Base-by-base conservation (phyloP, 1,284 basidiomycete genomes). In the Pseudozyma hubeiensis region DNA sequence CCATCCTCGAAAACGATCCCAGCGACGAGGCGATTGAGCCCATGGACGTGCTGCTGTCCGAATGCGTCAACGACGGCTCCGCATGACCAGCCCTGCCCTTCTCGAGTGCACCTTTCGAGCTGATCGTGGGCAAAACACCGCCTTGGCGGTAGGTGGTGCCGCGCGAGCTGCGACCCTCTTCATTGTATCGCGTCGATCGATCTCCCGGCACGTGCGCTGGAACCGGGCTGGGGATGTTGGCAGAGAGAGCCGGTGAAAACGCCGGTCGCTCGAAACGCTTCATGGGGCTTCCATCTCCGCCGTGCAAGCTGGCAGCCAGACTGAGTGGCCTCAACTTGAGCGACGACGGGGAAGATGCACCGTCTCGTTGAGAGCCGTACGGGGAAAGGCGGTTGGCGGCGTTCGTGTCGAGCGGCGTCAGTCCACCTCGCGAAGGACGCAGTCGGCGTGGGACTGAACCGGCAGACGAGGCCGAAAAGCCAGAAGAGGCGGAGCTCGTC, bases 231-330 rank as follows among this genome's bases (percentile, higher is more conserved):
- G 59, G 46, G 34, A 72, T 49, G 58, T 65, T 62, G 54, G 71
- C 58, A 4, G 70, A 64, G 10, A 74, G 64, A n/a, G 71, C 71
- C 9, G 71, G 71, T 3, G 71, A 75, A 44, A 75, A 75, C 3
- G 57, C 70, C 7, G 71, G 50, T 24, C 65, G 61, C 6, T 74
- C 65, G 43, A 56, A 59, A 7, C 66, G 66, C 55, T 63, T 69
- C 71, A 65, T 68, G 13, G 71, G 62, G 44, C 66, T 68, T 5
- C 52, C 47, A 24, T 64, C 72, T 17, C 62, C 65, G 29, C 51
- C 52, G 44, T 62, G 53, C 33, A 63, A 34, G 44, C 67, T 67
- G 13, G 67, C 59, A 3, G 72, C 72, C 13, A 75, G 52, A 47
- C 67, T 75, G 19, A 75, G 45, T 0, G 66, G 66, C 29, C 72